Percentiles rank a stretch among this genome's conserved stretches.
phyloP scores from a whole-genome alignment of 1,139 yeast species.

The Magnusiomyces sp. region DNA sequence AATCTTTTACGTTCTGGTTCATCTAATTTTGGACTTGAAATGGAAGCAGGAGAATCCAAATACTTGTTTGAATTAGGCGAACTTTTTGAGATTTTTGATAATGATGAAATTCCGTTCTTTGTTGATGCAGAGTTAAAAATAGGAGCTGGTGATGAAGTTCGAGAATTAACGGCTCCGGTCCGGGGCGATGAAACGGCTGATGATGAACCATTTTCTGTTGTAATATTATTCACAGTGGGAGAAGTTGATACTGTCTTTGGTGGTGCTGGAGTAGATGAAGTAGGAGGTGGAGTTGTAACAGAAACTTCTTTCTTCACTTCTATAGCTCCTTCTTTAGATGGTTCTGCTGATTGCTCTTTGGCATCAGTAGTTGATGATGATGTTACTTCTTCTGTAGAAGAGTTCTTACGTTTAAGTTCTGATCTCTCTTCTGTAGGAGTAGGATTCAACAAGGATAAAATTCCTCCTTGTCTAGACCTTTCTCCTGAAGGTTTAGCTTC shows the following conservation, averaged over 20 bases:
- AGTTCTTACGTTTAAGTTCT: slow-evolving; percentile 7
- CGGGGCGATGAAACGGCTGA: too few relatives aligned
- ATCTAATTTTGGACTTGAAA: neutral
- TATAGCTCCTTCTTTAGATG: neutral
- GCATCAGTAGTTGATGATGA: neutral
- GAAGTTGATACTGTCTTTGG: neutral
- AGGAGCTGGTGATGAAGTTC: neutral
- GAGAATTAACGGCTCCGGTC: neutral
- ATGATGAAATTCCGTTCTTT: neutral
- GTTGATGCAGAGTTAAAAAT: neutral
- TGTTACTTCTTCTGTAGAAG: neutral
- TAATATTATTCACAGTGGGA: too few relatives aligned
- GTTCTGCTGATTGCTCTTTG: too few relatives aligned
- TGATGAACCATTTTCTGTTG: too few relatives aligned
- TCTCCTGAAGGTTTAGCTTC: neutral
- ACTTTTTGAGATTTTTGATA: neutral
- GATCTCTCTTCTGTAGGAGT: slow-evolving; percentile 11
- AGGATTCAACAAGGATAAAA: slow-evolving; percentile 22
- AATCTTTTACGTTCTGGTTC: slow-evolving; percentile 11
- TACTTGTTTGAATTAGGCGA: neutral
- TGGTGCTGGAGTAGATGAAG: neutral
- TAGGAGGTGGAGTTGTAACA: neutral
- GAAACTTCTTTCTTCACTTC: neutral
- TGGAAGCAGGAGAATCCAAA: neutral
- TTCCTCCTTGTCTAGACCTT: slow-evolving; percentile 12